These are phyloP conservation scores for Leersia perrieri DNA, from an alignment of 176 grass and related monocot species.

Conservation along the genomic window DNA sequence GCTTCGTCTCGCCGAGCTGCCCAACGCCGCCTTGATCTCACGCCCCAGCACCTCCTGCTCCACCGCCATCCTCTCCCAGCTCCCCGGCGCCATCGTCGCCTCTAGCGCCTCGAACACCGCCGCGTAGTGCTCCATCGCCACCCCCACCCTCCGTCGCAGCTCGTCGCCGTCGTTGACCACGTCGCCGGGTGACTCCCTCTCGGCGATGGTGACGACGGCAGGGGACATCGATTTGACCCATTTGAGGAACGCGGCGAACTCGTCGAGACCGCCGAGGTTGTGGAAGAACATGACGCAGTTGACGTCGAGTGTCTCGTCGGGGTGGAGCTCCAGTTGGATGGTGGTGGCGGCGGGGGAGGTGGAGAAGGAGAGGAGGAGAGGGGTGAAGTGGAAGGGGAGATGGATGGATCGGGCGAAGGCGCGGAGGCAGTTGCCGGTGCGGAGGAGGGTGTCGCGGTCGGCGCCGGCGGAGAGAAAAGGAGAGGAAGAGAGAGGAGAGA, in stretches of 20 bases:
- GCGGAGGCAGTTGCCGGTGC: constrained; percentile 70
- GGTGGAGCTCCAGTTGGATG: not conserved
- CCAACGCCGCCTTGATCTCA: constrained; percentile 75
- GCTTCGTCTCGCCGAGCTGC: too few relatives aligned
- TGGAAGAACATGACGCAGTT: constrained; percentile 87
- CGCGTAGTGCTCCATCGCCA: constrained; percentile 74
- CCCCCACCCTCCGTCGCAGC: constrained; percentile 24
- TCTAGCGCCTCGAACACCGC: constrained; percentile 92
- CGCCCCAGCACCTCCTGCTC: constrained; percentile 75
- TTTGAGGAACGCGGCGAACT: constrained; percentile 53
- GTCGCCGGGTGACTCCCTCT: constrained; percentile 80
- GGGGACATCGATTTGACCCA: constrained; percentile 68
- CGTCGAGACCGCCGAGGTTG: constrained; percentile 54
- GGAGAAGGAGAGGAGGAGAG: constrained; percentile 60
- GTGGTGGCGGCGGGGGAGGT: not conserved
- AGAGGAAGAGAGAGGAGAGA: too few relatives aligned
- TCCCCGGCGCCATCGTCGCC: constrained; percentile 85
- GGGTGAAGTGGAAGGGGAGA: constrained; percentile 82
- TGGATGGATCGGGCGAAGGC: constrained; percentile 81
- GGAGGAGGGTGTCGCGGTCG: constrained; percentile 67
- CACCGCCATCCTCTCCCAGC: constrained; percentile 69
- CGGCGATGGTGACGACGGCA: constrained; percentile 73
- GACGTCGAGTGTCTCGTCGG: constrained; percentile 68
- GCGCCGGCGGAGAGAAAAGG: too few relatives aligned
- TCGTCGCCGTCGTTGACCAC: constrained; percentile 29